A percentile compares a stretch with the other conserved stretches of the same genome.
Evolutionary conservation across 2,329 filamentous ascomycete genomes (phyloP).

Genomic region (Tolypocladium tropicale): DNA sequence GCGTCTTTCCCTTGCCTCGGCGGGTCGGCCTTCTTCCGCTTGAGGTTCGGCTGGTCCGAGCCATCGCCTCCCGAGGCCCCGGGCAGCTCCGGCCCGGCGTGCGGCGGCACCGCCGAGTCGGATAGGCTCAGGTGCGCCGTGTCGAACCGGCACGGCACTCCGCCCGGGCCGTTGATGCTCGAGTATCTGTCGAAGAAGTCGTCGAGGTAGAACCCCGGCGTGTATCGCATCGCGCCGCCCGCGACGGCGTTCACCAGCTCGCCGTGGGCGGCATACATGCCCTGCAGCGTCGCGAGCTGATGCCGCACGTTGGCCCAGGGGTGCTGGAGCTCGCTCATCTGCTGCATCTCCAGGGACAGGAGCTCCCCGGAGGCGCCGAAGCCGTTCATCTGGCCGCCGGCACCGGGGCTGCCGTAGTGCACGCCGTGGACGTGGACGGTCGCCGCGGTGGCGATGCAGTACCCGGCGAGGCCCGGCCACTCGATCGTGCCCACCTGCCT

Average conservation of each 20-base stretch:
- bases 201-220: constrained; percentile 72
- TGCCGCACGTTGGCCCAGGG: constrained; percentile 72
- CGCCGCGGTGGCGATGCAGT: constrained; percentile 76
- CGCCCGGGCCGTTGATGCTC: constrained; percentile 45
- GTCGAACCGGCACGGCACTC: constrained; percentile 55
- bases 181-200: constrained; percentile 79
- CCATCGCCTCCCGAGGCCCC: constrained; percentile 24
- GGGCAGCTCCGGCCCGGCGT: constrained; percentile 37
- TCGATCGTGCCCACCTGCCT: constrained; percentile 65
- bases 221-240: constrained; percentile 57
- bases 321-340: constrained; percentile 63
- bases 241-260: constrained; percentile 67
- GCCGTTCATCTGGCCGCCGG: constrained; percentile 47
- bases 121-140: constrained; percentile 62
- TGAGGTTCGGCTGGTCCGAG: constrained; percentile 18
- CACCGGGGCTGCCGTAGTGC: constrained; percentile 54
- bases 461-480: constrained; percentile 80
- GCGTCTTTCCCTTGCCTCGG: background rate
- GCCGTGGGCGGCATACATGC: constrained; percentile 66
- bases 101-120: constrained; percentile 50
- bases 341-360: constrained; percentile 67
- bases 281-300: constrained; percentile 68
- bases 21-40: background rate
- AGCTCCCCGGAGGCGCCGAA: constrained; percentile 57
- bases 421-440: constrained; percentile 83